phyloP scores from a whole-genome alignment of 2,329 filamentous ascomycete genomes.

The Aspergillus transmontanensis region DNA sequence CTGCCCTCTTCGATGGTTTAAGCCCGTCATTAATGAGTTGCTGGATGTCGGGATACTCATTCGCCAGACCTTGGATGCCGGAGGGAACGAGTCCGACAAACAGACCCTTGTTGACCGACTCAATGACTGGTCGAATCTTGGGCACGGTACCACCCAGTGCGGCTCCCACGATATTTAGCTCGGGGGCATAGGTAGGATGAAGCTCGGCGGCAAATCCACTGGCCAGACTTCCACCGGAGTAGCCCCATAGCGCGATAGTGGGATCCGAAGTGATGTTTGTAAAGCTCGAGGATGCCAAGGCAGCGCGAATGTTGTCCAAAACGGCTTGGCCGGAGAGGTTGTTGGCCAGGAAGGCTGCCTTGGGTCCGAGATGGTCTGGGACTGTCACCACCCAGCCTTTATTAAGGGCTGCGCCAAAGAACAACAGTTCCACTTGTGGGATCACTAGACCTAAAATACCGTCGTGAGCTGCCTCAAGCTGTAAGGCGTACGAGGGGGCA shows the following conservation, averaged over 20 bases:
- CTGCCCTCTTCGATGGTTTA: conserved; percentile 18
- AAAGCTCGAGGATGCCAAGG: conserved; percentile 30
- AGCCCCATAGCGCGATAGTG: conserved; percentile 55
- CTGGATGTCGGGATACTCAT: conserved; percentile 27
- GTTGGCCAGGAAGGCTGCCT: conserved; percentile 47
- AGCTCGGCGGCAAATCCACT: conserved; percentile 22
- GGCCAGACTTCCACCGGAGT: conserved; percentile 55
- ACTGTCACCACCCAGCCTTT: conserved; percentile 52
- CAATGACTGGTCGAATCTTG: conserved; percentile 43
- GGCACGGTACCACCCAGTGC: conserved; percentile 54
- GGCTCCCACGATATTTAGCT: conserved; percentile 45
- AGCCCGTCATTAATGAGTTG: conserved; percentile 21
- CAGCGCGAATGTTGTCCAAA: conserved; percentile 48
- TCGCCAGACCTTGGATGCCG: conserved; percentile 29
- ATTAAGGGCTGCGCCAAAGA: conserved; percentile 41
- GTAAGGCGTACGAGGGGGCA: conserved; percentile 31
- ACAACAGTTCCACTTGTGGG: conserved; percentile 38
- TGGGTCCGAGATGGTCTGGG: conserved; percentile 51
- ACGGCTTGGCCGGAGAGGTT: conserved; percentile 47
- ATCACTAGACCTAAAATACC: conserved; percentile 34
- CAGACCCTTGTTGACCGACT: conserved; percentile 32
- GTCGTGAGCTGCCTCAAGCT: conserved; percentile 42
- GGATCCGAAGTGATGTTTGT: conserved; percentile 37
- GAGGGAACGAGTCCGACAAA: conserved; percentile 41
- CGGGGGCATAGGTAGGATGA: conserved; percentile 19